These are phyloP conservation scores for Aspergillus costaricaensis DNA, from an alignment of 2,329 filamentous ascomycete genomes.

Conservation along the genomic window DNA sequence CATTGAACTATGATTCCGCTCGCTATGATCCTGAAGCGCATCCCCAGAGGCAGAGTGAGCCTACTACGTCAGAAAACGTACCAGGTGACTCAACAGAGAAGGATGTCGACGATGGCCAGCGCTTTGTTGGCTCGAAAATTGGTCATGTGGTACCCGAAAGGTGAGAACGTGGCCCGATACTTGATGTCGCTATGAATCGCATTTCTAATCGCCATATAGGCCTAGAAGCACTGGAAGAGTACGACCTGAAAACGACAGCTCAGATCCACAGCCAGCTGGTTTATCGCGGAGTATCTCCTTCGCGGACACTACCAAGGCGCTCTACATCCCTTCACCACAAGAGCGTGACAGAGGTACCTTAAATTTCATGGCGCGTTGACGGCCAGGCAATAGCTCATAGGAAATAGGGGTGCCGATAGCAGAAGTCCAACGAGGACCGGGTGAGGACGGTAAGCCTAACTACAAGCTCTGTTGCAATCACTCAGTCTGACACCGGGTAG, in stretches of 20 bases:
- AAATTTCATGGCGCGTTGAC: neutral
- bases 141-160: neutral
- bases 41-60: neutral
- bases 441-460: conserved; percentile 12
- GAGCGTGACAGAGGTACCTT: conserved; percentile 25
- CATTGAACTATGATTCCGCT: neutral
- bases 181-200: neutral
- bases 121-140: neutral
- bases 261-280: neutral
- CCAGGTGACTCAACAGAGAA: neutral
- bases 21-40: conserved; percentile 15
- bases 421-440: conserved; percentile 26
- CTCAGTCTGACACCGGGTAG: neutral
- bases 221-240: neutral
- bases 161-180: neutral
- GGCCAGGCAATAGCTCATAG: conserved; percentile 4
- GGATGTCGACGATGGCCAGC: neutral
- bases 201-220: neutral
- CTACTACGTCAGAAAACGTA: neutral
- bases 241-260: neutral
- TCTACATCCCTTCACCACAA: conserved; percentile 30
- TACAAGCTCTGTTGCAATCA: neutral
- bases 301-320: conserved; percentile 22
- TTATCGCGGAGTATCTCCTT: conserved; percentile 11
- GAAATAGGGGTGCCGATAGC: conserved; percentile 26